Base-by-base conservation (phyloP, 306 rosid genomes). In the Medicago ruthenica region DNA sequence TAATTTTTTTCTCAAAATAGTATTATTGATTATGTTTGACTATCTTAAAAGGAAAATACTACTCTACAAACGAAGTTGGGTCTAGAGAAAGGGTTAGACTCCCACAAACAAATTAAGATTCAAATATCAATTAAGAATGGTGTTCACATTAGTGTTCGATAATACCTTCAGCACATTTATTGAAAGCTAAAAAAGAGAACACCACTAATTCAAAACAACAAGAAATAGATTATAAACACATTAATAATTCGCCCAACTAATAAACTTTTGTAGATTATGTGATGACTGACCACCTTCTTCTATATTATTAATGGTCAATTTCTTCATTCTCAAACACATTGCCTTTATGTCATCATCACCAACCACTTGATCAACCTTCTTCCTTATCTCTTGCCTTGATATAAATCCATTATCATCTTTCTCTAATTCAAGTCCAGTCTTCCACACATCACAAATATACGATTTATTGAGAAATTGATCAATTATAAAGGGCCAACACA, bases 391-490 rank as follows among this genome's bases (percentile, higher is more conserved):
- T 42, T n/a, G 37, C 45, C 13, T 55, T 73, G 54, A 42, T 41
- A 73, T 34, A n/a, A 66, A 31, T 37, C 79, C 83, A 20, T 73
- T 73, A 44, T 66, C 63, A 73, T 73, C 70, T 8, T 80, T 73
- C 1, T 73, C 57, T 20, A 80, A 45, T 73, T 14, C 70, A 9
- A 80, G 0, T 45, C 83, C 83, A 73, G 36, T 18, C 70, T 80
- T 73, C 83, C 83, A 80, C 70, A 80, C 75, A 55, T 80, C 70
- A 80, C 79, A 80, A 55, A 73, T 73, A 57, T 73, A 80, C 8
- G 45, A 54, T 63, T 18, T 73, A 40, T 66, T 20, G 15, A 73
- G 0, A 73, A 42, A 73, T 22, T 73, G 79, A 13, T 80, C 83
- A 34, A 4, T 1, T 0, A 4, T 0, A 15, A 57, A 73, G 18